Conservation (phyloP, 2,329 filamentous ascomycete genomes). For the Calonectria montana region DNA sequence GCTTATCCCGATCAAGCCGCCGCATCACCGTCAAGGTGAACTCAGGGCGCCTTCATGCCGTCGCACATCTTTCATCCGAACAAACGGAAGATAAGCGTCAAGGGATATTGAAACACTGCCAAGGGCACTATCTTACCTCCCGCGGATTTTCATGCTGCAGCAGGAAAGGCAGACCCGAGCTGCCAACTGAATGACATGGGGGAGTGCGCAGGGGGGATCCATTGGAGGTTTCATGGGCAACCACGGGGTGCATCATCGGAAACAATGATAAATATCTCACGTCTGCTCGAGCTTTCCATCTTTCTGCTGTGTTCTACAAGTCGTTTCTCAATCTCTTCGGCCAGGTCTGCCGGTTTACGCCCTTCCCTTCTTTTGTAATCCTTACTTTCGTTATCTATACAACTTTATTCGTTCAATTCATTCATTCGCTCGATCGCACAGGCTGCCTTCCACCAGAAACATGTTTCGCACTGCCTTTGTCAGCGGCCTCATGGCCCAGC, state of each 20-base stretch:
- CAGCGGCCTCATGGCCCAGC: conserved; percentile 26
- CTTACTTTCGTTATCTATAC: conserved; percentile 11
- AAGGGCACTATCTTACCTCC: not conserved
- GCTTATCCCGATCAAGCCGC: not conserved
- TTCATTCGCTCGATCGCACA: conserved; percentile 14
- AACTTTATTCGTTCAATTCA: conserved; percentile 19
- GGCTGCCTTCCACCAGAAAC: conserved; percentile 31
- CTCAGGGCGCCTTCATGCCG: not conserved
- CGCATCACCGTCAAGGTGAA: conserved; percentile 4
- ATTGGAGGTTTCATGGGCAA: not conserved
- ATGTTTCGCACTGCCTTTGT: conserved; percentile 23
- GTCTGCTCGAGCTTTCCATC: not conserved
- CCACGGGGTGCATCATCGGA: not conserved
- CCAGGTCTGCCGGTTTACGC: conserved; percentile 8
- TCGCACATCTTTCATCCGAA: not conserved
- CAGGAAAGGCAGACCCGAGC: not conserved
- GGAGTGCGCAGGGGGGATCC: not conserved
- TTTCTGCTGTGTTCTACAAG: not conserved
- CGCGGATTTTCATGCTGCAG: not conserved
- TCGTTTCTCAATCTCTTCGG: conserved; percentile 6
- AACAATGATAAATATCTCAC: conserved; percentile 12
- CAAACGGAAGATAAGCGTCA: not conserved
- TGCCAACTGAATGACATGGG: not conserved
- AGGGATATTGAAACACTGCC: conserved; percentile 4
- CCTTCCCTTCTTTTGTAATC: conserved; percentile 3